Evolutionary conservation across 805 yeast genomes (phyloP), one percentile per base, ranked within the genome.

Genomic region (Hanseniaspora valbyensis): DNA sequence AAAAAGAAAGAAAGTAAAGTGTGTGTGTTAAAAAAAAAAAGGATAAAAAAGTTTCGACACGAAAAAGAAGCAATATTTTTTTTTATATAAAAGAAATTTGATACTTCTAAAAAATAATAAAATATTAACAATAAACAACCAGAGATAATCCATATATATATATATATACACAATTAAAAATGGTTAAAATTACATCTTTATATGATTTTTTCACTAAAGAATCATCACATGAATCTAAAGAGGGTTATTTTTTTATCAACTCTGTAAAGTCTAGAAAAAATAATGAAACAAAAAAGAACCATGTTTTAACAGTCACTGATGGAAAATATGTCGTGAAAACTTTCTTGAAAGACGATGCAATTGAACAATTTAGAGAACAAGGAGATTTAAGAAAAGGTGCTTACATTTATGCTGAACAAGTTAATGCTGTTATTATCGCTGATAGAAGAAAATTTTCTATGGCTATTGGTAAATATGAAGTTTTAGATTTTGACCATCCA

Each of bases 261-360:
- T 38, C 37, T 21, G 24, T 48, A 5, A 48, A 41, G 25, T 43
- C 45, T 8, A 48, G 45, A 41, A 48, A 48, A 29, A 42, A 41
- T 36, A 41, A 40, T 34, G 45, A 41, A 29, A 34, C 39, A 19
- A 48, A 41, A 21, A 48, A 40, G 28, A 57, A 52, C 32, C 59
- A 63, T 52, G 54, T 65, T 21, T 58, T 65, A 48, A 67, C 77
- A 67, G 58, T 77, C 19, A 71, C 74, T 36, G 83, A 77, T 61
- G 81, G 81, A 28, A 61, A 64, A 24, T 74, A 65, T 57, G 65
- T 69, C 26, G 68, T 74, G 45, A 77, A 77, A 56, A 77, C 76
- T 4, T 71, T 77, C 26, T 66, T 76, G 54, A 74, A 78, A 60
- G 76, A 77, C 32, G 71, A 68, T 46, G 69, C 67, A 53, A 71